These are phyloP conservation scores for Fragilaria crotonensis DNA, from an alignment of 108 stramenopile species.

Conservation along the genomic window DNA sequence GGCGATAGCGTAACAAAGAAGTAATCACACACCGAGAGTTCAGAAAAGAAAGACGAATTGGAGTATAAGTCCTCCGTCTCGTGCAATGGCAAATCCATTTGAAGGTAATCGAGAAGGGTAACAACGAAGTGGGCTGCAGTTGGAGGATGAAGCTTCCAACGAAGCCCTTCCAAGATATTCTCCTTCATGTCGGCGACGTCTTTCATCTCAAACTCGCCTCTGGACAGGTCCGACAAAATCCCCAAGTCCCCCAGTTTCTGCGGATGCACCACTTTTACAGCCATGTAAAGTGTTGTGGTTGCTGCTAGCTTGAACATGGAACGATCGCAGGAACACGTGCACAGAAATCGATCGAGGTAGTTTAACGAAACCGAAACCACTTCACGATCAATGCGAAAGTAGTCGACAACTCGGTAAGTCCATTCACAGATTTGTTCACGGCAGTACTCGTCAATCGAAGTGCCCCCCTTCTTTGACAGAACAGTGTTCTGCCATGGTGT, in stretches of 20 bases:
- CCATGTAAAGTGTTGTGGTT: slow-evolving; percentile 44
- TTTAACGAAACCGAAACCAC: slow-evolving; percentile 43
- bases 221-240: slow-evolving; percentile 47
- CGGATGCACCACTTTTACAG: slow-evolving; percentile 56
- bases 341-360: slow-evolving; percentile 58
- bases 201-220: slow-evolving; percentile 58
- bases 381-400: slow-evolving; percentile 63
- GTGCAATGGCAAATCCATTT: slow-evolving; percentile 15
- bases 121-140: slow-evolving; percentile 35
- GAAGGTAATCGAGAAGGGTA: slow-evolving; percentile 33
- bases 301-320: slow-evolving; percentile 58
- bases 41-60: slow-evolving; percentile 51
- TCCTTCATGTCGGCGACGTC: slow-evolving; percentile 50
- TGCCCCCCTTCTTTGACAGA: slow-evolving; percentile 21
- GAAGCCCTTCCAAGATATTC: slow-evolving; percentile 29
- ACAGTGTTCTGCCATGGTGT: slow-evolving; percentile 32
- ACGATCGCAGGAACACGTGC: slow-evolving; percentile 40
- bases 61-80: slow-evolving; percentile 49
- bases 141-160: slow-evolving; percentile 49
- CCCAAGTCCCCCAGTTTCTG: slow-evolving; percentile 53
- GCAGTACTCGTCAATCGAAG: slow-evolving; percentile 47
- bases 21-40: slow-evolving; percentile 60
- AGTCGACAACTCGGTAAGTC: slow-evolving; percentile 65
- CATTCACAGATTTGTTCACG: slow-evolving; percentile 69
- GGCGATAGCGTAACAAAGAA: slow-evolving; percentile 37